These are phyloP conservation scores for Cercospora brassicicola DNA, from an alignment of 2,329 filamentous ascomycete genomes.

Conservation along the genomic window DNA sequence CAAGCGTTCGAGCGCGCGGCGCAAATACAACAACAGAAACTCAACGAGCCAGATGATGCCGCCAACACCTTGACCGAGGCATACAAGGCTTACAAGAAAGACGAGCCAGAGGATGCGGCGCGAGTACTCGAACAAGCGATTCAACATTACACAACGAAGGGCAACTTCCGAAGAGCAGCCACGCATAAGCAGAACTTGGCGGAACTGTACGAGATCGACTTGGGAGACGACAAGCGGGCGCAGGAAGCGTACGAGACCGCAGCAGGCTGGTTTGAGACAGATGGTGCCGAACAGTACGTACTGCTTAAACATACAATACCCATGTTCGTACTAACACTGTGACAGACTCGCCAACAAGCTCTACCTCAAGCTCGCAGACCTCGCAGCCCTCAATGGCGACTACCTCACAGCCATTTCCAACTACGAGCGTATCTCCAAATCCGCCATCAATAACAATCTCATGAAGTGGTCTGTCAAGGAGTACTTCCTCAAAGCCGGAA, in stretches of 20 bases:
- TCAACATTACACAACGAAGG: slow-evolving; percentile 80
- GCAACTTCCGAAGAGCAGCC: slow-evolving; percentile 87
- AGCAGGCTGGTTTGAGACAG: slow-evolving; percentile 83
- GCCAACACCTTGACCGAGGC: slow-evolving; percentile 86
- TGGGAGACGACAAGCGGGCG: slow-evolving; percentile 75
- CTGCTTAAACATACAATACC: neutral
- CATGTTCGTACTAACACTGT: slow-evolving; percentile 2
- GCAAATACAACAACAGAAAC: slow-evolving; percentile 72
- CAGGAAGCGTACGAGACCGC: slow-evolving; percentile 82
- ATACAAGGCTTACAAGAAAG: slow-evolving; percentile 91
- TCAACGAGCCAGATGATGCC: slow-evolving; percentile 90
- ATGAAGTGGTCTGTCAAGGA: slow-evolving; percentile 95
- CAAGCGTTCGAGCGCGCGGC: slow-evolving; percentile 82
- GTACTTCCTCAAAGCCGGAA: slow-evolving; percentile 89
- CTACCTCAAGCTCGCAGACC: slow-evolving; percentile 86
- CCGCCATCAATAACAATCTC: slow-evolving; percentile 81
- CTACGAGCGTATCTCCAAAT: slow-evolving; percentile 77
- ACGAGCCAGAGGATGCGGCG: slow-evolving; percentile 78
- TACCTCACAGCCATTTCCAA: slow-evolving; percentile 80
- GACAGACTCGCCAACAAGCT: slow-evolving; percentile 84
- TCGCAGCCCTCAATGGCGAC: slow-evolving; percentile 76
- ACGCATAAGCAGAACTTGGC: slow-evolving; percentile 86
- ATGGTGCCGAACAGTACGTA: slow-evolving; percentile 77
- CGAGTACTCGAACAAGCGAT: slow-evolving; percentile 78
- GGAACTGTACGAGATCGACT: slow-evolving; percentile 79